phyloP scores from a whole-genome alignment of 2,329 filamentous ascomycete species.

The Cladosporium sp. region DNA sequence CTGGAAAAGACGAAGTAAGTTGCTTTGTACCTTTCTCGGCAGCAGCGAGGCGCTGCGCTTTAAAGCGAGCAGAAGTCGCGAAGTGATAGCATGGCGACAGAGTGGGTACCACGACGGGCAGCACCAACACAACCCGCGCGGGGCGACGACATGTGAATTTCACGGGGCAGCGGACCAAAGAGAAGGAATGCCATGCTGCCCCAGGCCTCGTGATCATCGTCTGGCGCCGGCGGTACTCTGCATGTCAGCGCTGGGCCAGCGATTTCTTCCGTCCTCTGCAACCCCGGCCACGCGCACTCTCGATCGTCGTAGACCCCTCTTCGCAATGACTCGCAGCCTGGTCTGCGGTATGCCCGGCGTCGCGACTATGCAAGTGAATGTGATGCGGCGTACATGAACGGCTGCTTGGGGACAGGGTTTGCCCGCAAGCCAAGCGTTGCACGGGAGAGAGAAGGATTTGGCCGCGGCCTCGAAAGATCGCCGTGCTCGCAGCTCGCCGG shows the following conservation, averaged over 20 bases:
- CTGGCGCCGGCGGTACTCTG: conserved; percentile 7
- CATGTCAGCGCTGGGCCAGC: conserved; percentile 4
- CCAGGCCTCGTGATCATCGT: conserved; percentile 16
- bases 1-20: neutral
- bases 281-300: neutral
- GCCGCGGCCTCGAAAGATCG: neutral
- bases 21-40: neutral
- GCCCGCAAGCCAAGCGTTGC: conserved; percentile 8
- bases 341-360: conserved; percentile 5
- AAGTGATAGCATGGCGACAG: neutral
- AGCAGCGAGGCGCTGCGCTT: conserved; percentile 1
- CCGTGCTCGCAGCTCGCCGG: neutral
- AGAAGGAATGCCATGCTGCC: conserved; percentile 13
- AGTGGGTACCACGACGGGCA: neutral
- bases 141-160: conserved; percentile 10
- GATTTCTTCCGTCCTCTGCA: conserved; percentile 5
- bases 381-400: conserved; percentile 9
- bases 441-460: neutral
- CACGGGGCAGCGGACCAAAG: conserved; percentile 6
- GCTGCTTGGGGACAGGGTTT: neutral
- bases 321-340: conserved; percentile 9
- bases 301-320: neutral
- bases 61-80: neutral
- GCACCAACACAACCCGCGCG: neutral
- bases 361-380: neutral